Base-by-base conservation (phyloP, 257 asterid genomes). In the Solanum okadae region DNA sequence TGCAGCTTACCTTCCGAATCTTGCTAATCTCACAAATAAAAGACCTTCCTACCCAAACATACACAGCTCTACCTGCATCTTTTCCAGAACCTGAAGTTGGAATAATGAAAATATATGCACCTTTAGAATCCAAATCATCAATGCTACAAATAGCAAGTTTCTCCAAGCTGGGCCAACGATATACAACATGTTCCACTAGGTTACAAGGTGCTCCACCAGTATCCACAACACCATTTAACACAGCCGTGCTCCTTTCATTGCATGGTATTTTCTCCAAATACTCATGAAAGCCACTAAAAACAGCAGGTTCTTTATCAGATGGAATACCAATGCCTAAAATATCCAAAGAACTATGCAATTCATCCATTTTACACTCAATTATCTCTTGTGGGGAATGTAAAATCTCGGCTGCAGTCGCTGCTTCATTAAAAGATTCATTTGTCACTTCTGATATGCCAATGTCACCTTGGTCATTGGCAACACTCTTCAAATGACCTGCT, bases 131-230 rank as follows among this genome's bases (percentile, higher is more conserved):
- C 88, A 93, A 89, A 86, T 70, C 89, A 88, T 86, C 81, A 4
- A 87, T 23, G 83, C 87, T 75, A 84, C 88, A 88, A 86, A 56
- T 87, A 67, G 10, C 86, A 88, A 88, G 23, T 42, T 88, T 93
- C 86, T 93, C 93, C 91, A 90, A 84, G 90, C 90, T 87, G 44
- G 95, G 95, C 95, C 95, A 93, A 68, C 67, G 85, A 76, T 70
- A 90, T 40, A 92, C 81, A 9, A 88, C 44, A 37, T 91, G 92
- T 61, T 89, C 72, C 85, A 88, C 70, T 42, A 61, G 35, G 65
- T 89, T 81, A 86, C 84, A 86, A 86, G 84, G 86, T 91, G 84
- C 72, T n/a, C 89, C 59, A 85, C 75, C 52, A 72, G 87, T 31
- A 86, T 89, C 91, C 56, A 59, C 46, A 59, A 76, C 68, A 34